Evolutionary conservation across 805 yeast genomes (phyloP).

Genomic region (Candida nemodendra): DNA sequence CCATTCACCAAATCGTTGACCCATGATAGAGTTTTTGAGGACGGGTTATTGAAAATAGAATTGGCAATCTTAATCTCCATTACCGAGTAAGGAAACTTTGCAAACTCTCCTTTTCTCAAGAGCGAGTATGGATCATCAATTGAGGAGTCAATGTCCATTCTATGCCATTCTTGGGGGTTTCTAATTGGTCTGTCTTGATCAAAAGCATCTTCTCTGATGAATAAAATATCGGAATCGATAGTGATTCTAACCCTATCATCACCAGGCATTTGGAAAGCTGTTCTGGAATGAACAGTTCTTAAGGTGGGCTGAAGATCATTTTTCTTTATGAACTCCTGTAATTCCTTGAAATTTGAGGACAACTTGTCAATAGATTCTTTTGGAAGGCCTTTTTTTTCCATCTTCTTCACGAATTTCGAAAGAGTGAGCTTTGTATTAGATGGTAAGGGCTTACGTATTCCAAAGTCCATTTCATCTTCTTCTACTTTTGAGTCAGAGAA

Average conservation of each 20-base stretch:
- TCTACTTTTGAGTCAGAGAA: conserved; percentile 17
- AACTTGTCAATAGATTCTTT: conserved; percentile 50
- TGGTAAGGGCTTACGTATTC: conserved; percentile 9
- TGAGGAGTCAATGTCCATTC: conserved; percentile 83
- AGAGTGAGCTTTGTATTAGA: conserved; percentile 24
- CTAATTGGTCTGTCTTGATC: conserved; percentile 85
- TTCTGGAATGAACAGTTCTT: conserved; percentile 83
- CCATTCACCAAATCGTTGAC: conserved; percentile 79
- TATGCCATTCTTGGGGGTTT: conserved; percentile 87
- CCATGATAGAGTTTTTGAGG: conserved; percentile 59
- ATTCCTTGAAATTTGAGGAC: conserved; percentile 53
- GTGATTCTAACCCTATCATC: conserved; percentile 89
- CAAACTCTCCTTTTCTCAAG: conserved; percentile 81
- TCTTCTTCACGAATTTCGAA: conserved; percentile 55
- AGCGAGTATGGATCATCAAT: conserved; percentile 66
- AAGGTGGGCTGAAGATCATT: conserved; percentile 78
- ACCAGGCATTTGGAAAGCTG: conserved; percentile 98
- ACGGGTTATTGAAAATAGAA: conserved; percentile 47
- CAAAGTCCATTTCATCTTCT: conserved; percentile 34
- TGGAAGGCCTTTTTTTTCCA: conserved; percentile 60
- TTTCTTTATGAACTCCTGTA: conserved; percentile 62
- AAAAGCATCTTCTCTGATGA: conserved; percentile 87
- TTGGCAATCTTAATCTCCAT: conserved; percentile 72
- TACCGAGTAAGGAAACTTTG: conserved; percentile 81
- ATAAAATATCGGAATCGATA: conserved; percentile 83